A percentile compares a stretch with the other conserved stretches of the same genome.
phyloP scores from a whole-genome alignment of 2,329 filamentous ascomycete species.

The Ambrosiella beaveri region DNA sequence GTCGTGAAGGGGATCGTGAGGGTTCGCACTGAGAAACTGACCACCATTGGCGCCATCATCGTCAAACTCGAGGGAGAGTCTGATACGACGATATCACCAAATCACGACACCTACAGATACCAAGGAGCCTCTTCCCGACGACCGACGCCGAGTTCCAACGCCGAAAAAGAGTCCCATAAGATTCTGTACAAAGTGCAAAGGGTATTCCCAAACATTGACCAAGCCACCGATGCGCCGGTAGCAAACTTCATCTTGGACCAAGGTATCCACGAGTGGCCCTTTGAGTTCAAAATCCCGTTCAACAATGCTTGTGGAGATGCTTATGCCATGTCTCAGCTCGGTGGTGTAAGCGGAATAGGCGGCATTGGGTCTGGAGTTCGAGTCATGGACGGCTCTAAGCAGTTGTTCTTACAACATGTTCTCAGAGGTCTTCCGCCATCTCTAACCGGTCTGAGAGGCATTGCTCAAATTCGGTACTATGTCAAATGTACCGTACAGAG shows the following conservation, averaged over 20 bases:
- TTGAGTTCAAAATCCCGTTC: constrained; percentile 60
- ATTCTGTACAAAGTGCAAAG: constrained; percentile 57
- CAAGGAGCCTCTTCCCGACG: constrained; percentile 10
- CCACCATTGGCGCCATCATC: constrained; percentile 53
- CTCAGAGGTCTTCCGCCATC: constrained; percentile 80
- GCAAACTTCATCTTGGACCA: constrained; percentile 43
- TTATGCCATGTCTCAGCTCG: constrained; percentile 34
- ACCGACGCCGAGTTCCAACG: constrained; percentile 18
- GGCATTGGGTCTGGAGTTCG: constrained; percentile 36
- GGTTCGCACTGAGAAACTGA: constrained; percentile 43
- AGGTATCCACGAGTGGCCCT: constrained; percentile 60
- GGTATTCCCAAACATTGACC: constrained; percentile 48
- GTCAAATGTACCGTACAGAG: constrained; percentile 87
- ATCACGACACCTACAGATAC: constrained; percentile 19
- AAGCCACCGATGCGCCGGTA: constrained; percentile 23
- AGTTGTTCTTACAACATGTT: constrained; percentile 51
- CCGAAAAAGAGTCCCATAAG: constrained; percentile 44
- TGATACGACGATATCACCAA: constrained; percentile 42
- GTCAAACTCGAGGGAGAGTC: constrained; percentile 75
- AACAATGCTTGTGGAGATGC: constrained; percentile 53
- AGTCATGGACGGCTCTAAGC: constrained; percentile 45
- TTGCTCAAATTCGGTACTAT: constrained; percentile 85
- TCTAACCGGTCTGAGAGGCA: constrained; percentile 66
- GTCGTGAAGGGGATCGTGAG: constrained; percentile 45
- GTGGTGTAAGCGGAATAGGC: constrained; percentile 35